Evolutionary conservation across 495 filamentous ascomycete species (phyloP).

Genomic region (Aspergillus funiculosus): DNA sequence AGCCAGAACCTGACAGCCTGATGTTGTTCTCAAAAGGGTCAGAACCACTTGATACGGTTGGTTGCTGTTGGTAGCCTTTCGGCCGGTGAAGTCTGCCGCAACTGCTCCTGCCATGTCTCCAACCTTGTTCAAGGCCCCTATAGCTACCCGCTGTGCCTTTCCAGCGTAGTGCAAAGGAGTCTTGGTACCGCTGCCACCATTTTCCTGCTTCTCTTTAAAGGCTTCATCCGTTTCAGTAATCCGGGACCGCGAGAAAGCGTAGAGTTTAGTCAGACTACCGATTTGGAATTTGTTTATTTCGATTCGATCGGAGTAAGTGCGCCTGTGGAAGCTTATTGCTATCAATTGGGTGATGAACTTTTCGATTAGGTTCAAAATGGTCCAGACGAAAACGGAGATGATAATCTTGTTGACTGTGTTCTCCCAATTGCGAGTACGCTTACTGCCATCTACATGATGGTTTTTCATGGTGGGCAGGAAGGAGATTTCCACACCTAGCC

Average conservation of each 20-base stretch:
- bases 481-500: constrained; percentile 70
- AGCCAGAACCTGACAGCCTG: constrained; percentile 79
- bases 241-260: constrained; percentile 69
- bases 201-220: constrained; percentile 51
- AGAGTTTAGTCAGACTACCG: constrained; percentile 72
- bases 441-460: constrained; percentile 60
- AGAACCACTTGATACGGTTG: constrained; percentile 81
- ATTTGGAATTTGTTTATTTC: constrained; percentile 90
- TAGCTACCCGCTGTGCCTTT: constrained; percentile 62
- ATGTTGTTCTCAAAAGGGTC: constrained; percentile 64
- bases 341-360: constrained; percentile 96
- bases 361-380: constrained; percentile 76
- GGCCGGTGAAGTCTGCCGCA: constrained; percentile 92
- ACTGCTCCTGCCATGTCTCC: constrained; percentile 85
- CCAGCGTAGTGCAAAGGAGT: constrained; percentile 68
- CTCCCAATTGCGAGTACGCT: constrained; percentile 61
- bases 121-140: constrained; percentile 67
- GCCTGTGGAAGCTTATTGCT: constrained; percentile 83
- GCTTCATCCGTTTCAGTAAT: constrained; percentile 67
- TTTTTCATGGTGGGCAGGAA: constrained; percentile 58
- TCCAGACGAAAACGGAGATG: constrained; percentile 71
- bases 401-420: constrained; percentile 80
- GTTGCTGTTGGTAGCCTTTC: constrained; percentile 61
- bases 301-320: constrained; percentile 89
- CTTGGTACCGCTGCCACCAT: constrained; percentile 49